A percentile compares a stretch with the other conserved stretches of the same genome.
These are phyloP conservation scores for Parietaria judaica DNA, from an alignment of 306 rosid genomes.

Conservation along the genomic window DNA sequence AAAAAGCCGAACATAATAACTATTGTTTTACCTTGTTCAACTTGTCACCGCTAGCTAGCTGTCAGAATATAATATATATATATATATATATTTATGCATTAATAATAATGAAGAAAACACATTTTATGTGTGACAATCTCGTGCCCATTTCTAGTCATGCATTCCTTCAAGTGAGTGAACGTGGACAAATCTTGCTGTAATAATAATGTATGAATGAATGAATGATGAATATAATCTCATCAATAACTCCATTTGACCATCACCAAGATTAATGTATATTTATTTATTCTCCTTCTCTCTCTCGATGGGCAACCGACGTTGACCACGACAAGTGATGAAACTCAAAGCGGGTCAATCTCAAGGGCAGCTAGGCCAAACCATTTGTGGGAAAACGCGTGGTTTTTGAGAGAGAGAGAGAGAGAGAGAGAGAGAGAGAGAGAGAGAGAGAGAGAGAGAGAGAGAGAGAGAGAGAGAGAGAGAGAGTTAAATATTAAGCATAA, in stretches of 20 bases:
- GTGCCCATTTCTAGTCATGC: too few species aligned
- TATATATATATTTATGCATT: too few species aligned
- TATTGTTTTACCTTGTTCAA: too few species aligned
- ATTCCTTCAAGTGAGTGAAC: neutral
- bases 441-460: constrained; percentile 1
- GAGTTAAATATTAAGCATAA: neutral
- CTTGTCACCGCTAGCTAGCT: too few species aligned
- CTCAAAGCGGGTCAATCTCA: constrained; percentile 1
- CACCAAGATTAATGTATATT: neutral
- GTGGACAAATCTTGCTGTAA: neutral
- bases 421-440: too few species aligned
- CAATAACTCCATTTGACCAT: neutral
- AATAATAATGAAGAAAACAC: too few species aligned
- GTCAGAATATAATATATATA: too few species aligned
- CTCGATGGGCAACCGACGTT: constrained; percentile 10
- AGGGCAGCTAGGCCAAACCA: constrained; percentile 6
- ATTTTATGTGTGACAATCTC: too few species aligned
- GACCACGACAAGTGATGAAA: neutral
- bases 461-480: too few species aligned
- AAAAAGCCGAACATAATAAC: too few species aligned
- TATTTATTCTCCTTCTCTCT: neutral
- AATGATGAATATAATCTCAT: neutral
- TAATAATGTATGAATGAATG: neutral
- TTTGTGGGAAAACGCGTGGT: constrained; percentile 6
- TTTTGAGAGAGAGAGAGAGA: neutral